Evolutionary conservation across 140 eudicot genomes (phyloP).

Genomic region (Ambrosia hybrid): DNA sequence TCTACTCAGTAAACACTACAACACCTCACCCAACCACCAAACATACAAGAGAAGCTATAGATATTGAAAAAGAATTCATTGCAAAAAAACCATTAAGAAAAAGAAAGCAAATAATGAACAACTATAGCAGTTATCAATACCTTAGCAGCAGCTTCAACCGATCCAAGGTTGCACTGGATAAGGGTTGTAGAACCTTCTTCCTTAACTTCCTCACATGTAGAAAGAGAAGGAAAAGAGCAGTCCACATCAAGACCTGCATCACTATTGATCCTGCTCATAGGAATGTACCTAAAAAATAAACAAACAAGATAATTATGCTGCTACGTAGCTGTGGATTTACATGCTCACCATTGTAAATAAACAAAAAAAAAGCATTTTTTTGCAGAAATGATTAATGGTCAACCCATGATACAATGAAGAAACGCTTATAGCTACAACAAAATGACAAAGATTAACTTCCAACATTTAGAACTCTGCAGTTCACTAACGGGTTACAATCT

Average conservation of each 20-base stretch:
- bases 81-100: not conserved
- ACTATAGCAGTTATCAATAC: conserved; percentile 34
- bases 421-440: too few relatives aligned
- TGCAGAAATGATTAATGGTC: too few relatives aligned
- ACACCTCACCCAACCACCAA: too few relatives aligned
- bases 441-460: too few relatives aligned
- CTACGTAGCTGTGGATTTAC: not conserved
- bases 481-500: too few relatives aligned
- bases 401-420: too few relatives aligned
- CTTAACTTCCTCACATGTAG: conserved; percentile 57
- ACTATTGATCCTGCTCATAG: conserved; percentile 58
- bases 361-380: too few relatives aligned
- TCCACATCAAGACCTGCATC: conserved; percentile 31
- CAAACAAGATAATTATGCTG: conserved; percentile 10
- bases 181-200: conserved; percentile 59
- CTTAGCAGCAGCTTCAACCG: conserved; percentile 80
- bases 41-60: too few relatives aligned
- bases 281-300: conserved; percentile 64
- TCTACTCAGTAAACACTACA: too few relatives aligned
- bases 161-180: conserved; percentile 65
- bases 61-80: too few relatives aligned
- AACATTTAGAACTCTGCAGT: too few relatives aligned
- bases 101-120: not conserved
- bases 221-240: conserved; percentile 62
- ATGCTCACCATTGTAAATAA: too few relatives aligned